Evolutionary conservation across 305 asterid species (phyloP).

Genomic region (Solanum aculeatissimum): DNA sequence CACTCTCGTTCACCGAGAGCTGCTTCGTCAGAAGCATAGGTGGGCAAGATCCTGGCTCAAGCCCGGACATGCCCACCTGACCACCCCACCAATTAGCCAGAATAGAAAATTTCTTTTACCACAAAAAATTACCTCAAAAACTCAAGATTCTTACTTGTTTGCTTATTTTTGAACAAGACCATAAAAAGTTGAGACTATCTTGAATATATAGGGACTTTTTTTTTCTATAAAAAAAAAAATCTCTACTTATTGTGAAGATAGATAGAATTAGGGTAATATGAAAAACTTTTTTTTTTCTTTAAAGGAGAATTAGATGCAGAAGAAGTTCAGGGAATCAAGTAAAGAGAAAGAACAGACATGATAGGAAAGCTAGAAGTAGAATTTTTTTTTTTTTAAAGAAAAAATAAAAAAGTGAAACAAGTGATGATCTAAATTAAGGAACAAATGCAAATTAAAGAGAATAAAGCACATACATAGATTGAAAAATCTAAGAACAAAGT

Average conservation of each 20-base stretch:
- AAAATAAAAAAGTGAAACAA: not conserved
- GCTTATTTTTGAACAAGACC: not conserved
- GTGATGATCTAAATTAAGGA: not conserved
- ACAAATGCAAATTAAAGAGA: constrained; percentile 5
- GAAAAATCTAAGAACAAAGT: not conserved
- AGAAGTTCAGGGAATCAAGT: constrained; percentile 20
- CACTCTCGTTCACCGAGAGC: constrained; percentile 27
- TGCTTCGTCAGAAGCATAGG: constrained; percentile 16
- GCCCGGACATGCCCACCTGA: constrained; percentile 38
- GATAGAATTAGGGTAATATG: not conserved
- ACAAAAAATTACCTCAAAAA: not conserved
- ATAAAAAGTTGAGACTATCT: not conserved
- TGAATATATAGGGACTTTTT: not conserved
- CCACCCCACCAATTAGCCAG: constrained; percentile 85
- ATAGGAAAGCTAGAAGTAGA: not conserved
- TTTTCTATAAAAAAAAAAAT: too few species aligned
- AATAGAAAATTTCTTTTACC: not conserved
- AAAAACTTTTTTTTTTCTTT: too few species aligned
- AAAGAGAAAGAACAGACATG: constrained; percentile 5
- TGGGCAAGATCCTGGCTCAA: constrained; percentile 30
- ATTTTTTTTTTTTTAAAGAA: not conserved
- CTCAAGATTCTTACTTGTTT: not conserved
- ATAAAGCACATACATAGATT: constrained; percentile 15
- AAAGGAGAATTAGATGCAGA: constrained; percentile 3
- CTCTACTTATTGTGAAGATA: not conserved